Conservation (phyloP, 768 basidiomycete species). For the Cystobasidium tubakii region DNA sequence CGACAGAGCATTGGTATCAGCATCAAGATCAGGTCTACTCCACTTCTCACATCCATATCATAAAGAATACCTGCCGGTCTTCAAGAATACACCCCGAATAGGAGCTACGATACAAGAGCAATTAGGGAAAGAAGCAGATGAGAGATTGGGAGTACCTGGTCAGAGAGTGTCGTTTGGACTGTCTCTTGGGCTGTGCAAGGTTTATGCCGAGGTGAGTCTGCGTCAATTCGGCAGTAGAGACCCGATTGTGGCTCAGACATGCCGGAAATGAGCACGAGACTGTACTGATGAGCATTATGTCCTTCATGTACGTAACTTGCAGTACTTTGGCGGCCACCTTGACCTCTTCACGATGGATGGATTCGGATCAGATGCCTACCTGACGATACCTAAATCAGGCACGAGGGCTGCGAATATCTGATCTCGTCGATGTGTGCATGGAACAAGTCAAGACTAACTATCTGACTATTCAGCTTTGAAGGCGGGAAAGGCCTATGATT, state of each 20-base stretch:
- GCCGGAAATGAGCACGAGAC: too few relatives aligned
- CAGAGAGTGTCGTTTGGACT: constrained; percentile 35
- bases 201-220: constrained; percentile 40
- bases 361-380: constrained; percentile 39
- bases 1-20: constrained; percentile 49
- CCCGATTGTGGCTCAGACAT: not conserved
- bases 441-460: too few relatives aligned
- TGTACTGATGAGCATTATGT: too few relatives aligned
- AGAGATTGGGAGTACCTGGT: not conserved
- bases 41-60: constrained; percentile 52
- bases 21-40: constrained; percentile 52
- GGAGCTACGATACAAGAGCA: constrained; percentile 77
- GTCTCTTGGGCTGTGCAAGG: constrained; percentile 41
- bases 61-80: constrained; percentile 62
- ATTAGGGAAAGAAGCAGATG: constrained; percentile 49
- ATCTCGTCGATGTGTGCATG: not conserved
- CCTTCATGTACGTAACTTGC: not conserved
- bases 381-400: constrained; percentile 39
- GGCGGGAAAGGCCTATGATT: too few relatives aligned
- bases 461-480: too few relatives aligned
- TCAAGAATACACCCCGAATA: constrained; percentile 60
- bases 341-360: constrained; percentile 40
- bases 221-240: not conserved
- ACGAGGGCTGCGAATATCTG: not conserved
- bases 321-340: constrained; percentile 31